These are phyloP conservation scores for Colletotrichum abscissum DNA, from an alignment of 2,329 filamentous ascomycete species.

Conservation along the genomic window DNA sequence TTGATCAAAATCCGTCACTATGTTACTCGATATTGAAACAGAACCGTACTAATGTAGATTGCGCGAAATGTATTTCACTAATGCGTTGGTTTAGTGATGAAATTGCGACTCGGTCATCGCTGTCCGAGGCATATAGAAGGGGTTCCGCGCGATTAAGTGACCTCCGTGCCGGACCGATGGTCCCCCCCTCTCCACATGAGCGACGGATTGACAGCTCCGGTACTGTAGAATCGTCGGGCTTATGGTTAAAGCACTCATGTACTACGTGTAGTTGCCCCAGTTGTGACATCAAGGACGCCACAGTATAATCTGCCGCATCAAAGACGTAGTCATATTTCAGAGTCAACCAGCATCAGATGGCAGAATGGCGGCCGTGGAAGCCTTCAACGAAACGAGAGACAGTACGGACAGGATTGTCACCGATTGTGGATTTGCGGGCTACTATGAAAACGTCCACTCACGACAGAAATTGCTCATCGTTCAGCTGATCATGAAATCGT, in stretches of 20 bases:
- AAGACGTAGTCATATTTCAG: background rate
- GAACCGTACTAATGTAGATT: too few species aligned
- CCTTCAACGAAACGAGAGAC: background rate
- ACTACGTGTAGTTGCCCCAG: too few species aligned
- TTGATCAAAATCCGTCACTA: too few species aligned
- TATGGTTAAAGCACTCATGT: background rate
- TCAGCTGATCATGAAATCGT: slow-evolving; percentile 2
- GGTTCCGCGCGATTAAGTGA: background rate
- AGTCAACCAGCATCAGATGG: background rate
- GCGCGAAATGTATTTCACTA: too few species aligned
- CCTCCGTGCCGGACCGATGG: background rate
- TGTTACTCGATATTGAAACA: too few species aligned
- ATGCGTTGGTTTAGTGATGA: too few species aligned
- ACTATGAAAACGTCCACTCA: slow-evolving; percentile 15
- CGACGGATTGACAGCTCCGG: background rate
- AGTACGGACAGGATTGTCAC: slow-evolving; percentile 12
- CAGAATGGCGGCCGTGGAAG: background rate
- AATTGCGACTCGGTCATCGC: background rate
- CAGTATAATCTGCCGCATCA: background rate
- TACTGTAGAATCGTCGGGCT: background rate
- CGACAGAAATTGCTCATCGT: slow-evolving; percentile 1
- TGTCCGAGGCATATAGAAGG: background rate
- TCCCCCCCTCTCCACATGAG: background rate
- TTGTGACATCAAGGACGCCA: background rate
- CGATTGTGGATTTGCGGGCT: slow-evolving; percentile 10